phyloP scores from a whole-genome alignment of 768 basidiomycete genomes.

The Boletus sp. region DNA sequence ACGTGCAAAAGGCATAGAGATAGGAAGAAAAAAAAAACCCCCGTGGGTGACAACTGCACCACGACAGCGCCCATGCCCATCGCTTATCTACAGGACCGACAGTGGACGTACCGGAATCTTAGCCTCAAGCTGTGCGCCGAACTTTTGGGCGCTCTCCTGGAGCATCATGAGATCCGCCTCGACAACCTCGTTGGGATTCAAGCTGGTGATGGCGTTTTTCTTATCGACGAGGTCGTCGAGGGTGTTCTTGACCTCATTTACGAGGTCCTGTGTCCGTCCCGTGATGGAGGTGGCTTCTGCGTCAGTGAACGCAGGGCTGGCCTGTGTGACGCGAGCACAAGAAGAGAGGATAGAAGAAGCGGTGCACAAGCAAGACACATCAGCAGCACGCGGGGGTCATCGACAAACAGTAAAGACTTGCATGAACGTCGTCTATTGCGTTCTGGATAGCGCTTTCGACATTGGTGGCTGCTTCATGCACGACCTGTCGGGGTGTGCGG shows the following conservation, averaged over 20 bases:
- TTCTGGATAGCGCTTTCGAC: rapidly evolving
- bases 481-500: not conserved
- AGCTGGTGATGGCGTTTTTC: not conserved
- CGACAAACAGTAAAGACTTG: not conserved
- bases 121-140: not conserved
- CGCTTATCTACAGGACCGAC: not conserved
- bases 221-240: not conserved
- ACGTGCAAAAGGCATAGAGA: not conserved
- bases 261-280: rapidly evolving
- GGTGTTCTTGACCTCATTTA: not conserved
- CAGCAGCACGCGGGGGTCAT: not conserved
- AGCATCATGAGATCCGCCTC: not conserved
- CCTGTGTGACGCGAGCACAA: conserved; percentile 1
- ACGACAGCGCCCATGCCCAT: not conserved
- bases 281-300: not conserved
- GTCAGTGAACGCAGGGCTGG: not conserved
- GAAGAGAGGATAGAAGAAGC: too few relatives aligned
- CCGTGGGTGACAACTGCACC: not conserved
- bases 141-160: rapidly evolving
- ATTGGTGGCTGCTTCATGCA: rapidly evolving
- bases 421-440: not conserved
- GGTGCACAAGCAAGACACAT: not conserved
- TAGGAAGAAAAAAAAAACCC: not conserved
- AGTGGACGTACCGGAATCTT: not conserved
- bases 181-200: rapidly evolving